Evolutionary conservation across 805 yeast genomes (phyloP).

Genomic region (Ogataea zsoltii): DNA sequence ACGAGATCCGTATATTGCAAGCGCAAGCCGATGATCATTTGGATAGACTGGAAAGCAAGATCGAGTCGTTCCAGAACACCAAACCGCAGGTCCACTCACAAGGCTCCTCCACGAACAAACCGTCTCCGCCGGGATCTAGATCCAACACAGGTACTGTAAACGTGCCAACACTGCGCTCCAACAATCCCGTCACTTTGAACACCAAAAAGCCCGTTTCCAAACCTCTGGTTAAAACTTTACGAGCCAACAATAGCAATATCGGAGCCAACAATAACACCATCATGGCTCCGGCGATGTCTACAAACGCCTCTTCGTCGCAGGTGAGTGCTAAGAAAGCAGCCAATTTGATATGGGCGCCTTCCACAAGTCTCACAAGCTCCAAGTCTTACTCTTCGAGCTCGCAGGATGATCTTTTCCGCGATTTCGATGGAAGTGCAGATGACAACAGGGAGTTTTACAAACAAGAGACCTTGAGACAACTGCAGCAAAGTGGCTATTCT

Average conservation of each 20-base stretch:
- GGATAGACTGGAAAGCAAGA: conserved; percentile 34
- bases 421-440: conserved; percentile 26
- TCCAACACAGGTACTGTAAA: conserved; percentile 13
- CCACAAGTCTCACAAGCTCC: conserved; percentile 28
- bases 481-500: conserved; percentile 27
- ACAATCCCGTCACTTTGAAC: conserved; percentile 32
- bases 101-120: conserved; percentile 1
- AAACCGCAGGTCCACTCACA: conserved; percentile 8
- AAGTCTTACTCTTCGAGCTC: conserved; percentile 28
- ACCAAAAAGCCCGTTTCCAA: conserved; percentile 22
- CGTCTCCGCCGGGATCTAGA: conserved; percentile 18
- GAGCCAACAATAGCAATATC: conserved; percentile 14
- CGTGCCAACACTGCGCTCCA: conserved; percentile 33
- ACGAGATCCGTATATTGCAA: conserved; percentile 39
- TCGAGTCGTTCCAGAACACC: conserved; percentile 14
- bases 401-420: conserved; percentile 26
- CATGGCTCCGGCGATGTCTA: not conserved
- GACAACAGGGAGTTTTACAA: conserved; percentile 26
- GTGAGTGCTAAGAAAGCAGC: conserved; percentile 38
- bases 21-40: conserved; percentile 40
- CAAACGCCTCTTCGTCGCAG: conserved; percentile 10
- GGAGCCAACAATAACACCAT: not conserved
- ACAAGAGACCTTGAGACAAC: conserved; percentile 29
- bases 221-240: conserved; percentile 25
- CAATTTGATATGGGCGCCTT: conserved; percentile 39